phyloP scores from a whole-genome alignment of 106 monocot genomes.

The Gastrodia elata region DNA sequence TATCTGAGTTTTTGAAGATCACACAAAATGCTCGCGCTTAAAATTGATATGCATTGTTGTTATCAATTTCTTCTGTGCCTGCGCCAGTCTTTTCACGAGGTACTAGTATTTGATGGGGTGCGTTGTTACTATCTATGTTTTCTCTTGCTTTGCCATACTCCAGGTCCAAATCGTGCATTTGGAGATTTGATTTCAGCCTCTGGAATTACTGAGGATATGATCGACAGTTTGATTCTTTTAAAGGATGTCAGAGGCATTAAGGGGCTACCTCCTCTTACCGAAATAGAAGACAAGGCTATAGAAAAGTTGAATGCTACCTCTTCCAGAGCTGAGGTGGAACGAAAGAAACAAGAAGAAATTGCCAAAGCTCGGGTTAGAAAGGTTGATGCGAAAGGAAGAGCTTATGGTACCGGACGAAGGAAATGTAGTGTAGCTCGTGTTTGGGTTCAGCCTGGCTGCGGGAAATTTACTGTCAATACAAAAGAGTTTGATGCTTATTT shows the following conservation, averaged over 20 bases:
- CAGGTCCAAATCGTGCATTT: constrained; percentile 87
- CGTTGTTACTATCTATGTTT: not conserved
- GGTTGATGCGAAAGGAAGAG: constrained; percentile 91
- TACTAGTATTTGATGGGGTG: not conserved
- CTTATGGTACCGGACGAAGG: constrained; percentile 91
- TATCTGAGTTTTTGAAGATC: not conserved
- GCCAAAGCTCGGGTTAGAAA: constrained; percentile 62
- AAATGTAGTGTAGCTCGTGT: constrained; percentile 93
- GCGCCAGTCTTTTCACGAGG: not conserved
- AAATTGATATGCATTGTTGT: not conserved
- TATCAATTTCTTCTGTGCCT: not conserved
- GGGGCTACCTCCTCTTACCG: constrained; percentile 72
- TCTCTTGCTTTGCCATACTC: not conserved
- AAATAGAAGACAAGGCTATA: constrained; percentile 78
- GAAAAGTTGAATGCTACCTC: constrained; percentile 59
- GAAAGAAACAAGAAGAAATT: constrained; percentile 76
- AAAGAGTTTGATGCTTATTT: constrained; percentile 90
- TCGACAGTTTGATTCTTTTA: constrained; percentile 83
- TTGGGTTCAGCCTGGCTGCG: constrained; percentile 82
- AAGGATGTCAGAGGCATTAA: constrained; percentile 72
- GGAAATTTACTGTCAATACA: constrained; percentile 76
- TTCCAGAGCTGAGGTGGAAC: constrained; percentile 53
- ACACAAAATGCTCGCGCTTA: not conserved
- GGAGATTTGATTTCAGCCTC: constrained; percentile 86
- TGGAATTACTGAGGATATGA: constrained; percentile 92